phyloP scores from a whole-genome alignment of 2,329 filamentous ascomycete species.

The Juglanconis sp. region DNA sequence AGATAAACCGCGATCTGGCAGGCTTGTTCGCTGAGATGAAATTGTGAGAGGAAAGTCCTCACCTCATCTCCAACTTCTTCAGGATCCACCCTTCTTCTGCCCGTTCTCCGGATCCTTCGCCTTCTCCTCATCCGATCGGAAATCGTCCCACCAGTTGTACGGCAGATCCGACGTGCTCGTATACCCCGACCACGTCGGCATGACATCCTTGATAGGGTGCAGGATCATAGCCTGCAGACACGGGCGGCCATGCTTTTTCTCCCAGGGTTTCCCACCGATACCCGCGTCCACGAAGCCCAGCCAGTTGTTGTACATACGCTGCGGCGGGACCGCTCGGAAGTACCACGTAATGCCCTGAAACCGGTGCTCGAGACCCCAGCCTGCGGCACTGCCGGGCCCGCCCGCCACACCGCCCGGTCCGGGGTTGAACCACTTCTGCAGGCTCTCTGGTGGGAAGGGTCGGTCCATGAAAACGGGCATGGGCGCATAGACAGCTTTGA shows the following conservation, averaged over 20 bases:
- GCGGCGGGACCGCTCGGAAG: constrained; percentile 55
- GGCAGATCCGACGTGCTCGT: constrained; percentile 39
- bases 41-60: not conserved
- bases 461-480: constrained; percentile 79
- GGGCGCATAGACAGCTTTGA: constrained; percentile 75
- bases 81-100: not conserved
- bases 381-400: constrained; percentile 54
- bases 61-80: not conserved
- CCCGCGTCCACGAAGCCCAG: constrained; percentile 56
- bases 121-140: constrained; percentile 14
- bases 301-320: constrained; percentile 61
- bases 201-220: constrained; percentile 58
- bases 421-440: constrained; percentile 59
- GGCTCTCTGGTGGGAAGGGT: constrained; percentile 57
- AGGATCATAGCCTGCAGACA: constrained; percentile 59
- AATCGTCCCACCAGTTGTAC: constrained; percentile 25
- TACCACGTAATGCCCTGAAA: constrained; percentile 61
- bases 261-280: constrained; percentile 55
- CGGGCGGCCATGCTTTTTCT: constrained; percentile 51
- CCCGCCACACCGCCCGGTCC: constrained; percentile 53
- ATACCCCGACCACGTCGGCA: constrained; percentile 45
- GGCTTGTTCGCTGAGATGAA: not conserved
- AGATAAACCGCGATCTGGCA: not conserved
- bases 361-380: constrained; percentile 56
- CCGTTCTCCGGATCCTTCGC: not conserved